phyloP scores from a whole-genome alignment of 192 early-diverging fungal genomes.

The Umbelopsis isabellina region DNA sequence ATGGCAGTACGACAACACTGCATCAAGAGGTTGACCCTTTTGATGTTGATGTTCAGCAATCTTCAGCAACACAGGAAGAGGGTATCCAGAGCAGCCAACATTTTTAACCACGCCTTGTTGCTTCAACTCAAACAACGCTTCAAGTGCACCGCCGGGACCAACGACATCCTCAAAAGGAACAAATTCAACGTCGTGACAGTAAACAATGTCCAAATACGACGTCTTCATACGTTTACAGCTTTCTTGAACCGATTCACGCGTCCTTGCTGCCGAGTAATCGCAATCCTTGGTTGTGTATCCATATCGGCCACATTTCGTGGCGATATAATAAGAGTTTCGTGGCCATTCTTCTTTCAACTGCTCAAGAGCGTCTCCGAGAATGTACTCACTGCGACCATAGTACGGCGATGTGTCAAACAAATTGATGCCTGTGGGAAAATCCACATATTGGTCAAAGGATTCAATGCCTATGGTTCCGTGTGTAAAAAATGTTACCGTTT shows the following conservation, averaged over 20 bases:
- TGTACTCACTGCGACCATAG: conserved; percentile 68
- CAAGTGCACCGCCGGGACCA: conserved; percentile 43
- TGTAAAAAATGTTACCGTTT: conserved; percentile 31
- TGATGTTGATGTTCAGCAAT: conserved; percentile 61
- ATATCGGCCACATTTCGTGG: conserved; percentile 79
- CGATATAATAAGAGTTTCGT: conserved; percentile 65
- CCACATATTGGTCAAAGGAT: neutral
- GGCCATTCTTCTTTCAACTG: conserved; percentile 54
- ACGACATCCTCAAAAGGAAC: conserved; percentile 56
- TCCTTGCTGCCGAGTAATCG: conserved; percentile 63
- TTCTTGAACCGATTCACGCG: conserved; percentile 53
- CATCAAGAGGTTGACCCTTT: conserved; percentile 59
- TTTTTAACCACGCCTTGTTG: conserved; percentile 59
- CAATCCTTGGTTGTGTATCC: conserved; percentile 61
- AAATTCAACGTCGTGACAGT: conserved; percentile 82
- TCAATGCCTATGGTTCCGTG: neutral
- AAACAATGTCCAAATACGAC: conserved; percentile 70
- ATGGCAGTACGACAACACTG: conserved; percentile 71
- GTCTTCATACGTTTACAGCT: conserved; percentile 65
- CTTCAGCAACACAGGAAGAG: conserved; percentile 60
- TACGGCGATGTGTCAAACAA: conserved; percentile 76
- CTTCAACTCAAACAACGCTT: conserved; percentile 62
- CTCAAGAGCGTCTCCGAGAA: conserved; percentile 63
- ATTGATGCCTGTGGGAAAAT: conserved; percentile 57
- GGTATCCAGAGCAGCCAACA: conserved; percentile 76